Base-by-base conservation (phyloP, 176 grass and related monocot genomes). In the Ananas comosus region DNA sequence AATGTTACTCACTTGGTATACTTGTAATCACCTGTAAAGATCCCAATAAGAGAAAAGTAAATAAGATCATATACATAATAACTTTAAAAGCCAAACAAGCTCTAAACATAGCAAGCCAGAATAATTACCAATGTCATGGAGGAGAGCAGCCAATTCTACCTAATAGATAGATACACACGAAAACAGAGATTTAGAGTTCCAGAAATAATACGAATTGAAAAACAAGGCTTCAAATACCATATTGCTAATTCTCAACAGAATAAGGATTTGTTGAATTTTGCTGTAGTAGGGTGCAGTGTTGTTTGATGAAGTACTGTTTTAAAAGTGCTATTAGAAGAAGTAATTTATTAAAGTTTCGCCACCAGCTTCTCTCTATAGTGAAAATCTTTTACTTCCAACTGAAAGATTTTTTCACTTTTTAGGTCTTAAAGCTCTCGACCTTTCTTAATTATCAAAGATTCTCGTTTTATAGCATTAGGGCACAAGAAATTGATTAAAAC, bases 131-230 rank as follows among this genome's bases (percentile, higher is more conserved):
- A 96, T 66, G 82, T 97, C 93, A 75, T 97, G 93, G 18, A 97
- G 76, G 65, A 97, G 89, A 63, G 93, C 89, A 13, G 89, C 84
- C 50, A 97, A 79, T 74, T 92, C 93, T 10, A 97, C 89, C 89
- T 97, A 76, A 1, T 66, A 24, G 70, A 79, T 77, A 21, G 70
- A 79, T 77, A 21, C 53, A 73, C 69, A 74, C 23, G 47, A 75
- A 5, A 66, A 1, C 13, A 28, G 12, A 66, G 9, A 10, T 21
- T 66, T 48, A 75, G 63, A 54, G 9, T 21, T 70, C 51, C 50
- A 18, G 11, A 11, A 13, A 18, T 24, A 53, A 52, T 6, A 29
- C 16, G 28, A 66, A 22, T 57, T 57, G 14, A 57, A 56, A 56
- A 56, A 16, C 9, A 56, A 56, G 13, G 14, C 12, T 56, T 53